A percentile compares a stretch with the other conserved stretches of the same genome.
Evolutionary conservation across 1,284 basidiomycete genomes (phyloP).

Genomic region (Apiotrichum veenhuisii): DNA sequence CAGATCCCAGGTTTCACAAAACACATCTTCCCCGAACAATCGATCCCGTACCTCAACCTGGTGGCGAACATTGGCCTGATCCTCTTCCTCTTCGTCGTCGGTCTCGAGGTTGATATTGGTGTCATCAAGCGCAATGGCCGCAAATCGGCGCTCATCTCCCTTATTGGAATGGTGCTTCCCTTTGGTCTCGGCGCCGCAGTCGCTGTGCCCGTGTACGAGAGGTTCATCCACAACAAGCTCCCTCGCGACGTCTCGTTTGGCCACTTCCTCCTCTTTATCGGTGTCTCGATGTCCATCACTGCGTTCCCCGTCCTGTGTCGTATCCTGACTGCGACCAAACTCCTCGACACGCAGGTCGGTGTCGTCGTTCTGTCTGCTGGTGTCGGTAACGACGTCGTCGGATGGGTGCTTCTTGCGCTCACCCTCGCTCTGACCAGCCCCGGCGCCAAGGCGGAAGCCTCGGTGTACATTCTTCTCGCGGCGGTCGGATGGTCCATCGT

Average conservation of each 20-base stretch:
- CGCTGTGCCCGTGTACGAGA: constrained; percentile 71
- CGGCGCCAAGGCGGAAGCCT: constrained; percentile 60
- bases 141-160: constrained; percentile 59
- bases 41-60: constrained; percentile 73
- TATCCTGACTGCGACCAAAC: constrained; percentile 56
- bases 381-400: constrained; percentile 81
- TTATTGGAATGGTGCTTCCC: constrained; percentile 66
- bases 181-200: constrained; percentile 82
- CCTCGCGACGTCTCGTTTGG: constrained; percentile 62
- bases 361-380: constrained; percentile 89
- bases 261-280: constrained; percentile 90
- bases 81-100: constrained; percentile 87
- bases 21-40: constrained; percentile 72
- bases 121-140: constrained; percentile 74
- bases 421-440: constrained; percentile 74
- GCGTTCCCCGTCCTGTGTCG: constrained; percentile 92
- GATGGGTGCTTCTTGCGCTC: constrained; percentile 65
- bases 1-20: constrained; percentile 75
- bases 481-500: constrained; percentile 78
- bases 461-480: constrained; percentile 74
- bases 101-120: constrained; percentile 79
- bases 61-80: constrained; percentile 91
- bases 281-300: constrained; percentile 85
- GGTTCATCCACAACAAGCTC: constrained; percentile 58
- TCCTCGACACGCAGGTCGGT: constrained; percentile 89